Evolutionary conservation across 441 rosid species (phyloP), one percentile per base, ranked within the genome.

Genomic region (Bocquillonia castaneifolia): DNA sequence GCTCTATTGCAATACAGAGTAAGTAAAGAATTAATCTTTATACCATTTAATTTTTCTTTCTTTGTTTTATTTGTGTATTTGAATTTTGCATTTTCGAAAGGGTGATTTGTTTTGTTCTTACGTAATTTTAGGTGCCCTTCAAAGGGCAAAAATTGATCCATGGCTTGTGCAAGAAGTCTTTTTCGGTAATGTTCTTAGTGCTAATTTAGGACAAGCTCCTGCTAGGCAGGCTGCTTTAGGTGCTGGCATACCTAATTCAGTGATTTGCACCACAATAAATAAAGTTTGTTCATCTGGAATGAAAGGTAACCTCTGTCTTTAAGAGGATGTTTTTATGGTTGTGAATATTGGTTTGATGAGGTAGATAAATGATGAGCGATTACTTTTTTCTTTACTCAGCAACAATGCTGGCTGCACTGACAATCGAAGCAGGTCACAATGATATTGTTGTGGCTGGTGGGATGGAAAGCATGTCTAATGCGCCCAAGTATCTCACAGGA

Each of bases 181-280:
- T 86, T 88, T 93, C 44, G 99, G 97, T 59, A 93, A 93, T 77
- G 99, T 93, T 72, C 89, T 91, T 63, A 85, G 88, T 63, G 97
- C 96, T 61, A 91, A 93, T 85, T 85, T 93, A 76, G 99, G 97
- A 44, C 99, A 91, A 76, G 97, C 99, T 78, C 97, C 97, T 52
- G 97, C 99, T 48, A 88, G 97, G 73, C 99, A 93, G 72, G 99
- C 97, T 66, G 93, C 99, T 45, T 77, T 93, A 72, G 97, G 95
- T 53, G 96, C 99, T 3, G 92, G 93, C 31, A 83, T 93, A 59
- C 97, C 96, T 31, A 78, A 91, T 82, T 91, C 97, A 0, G 97
- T 86, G 6, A 73, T 86, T 73, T 93, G 98, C 79, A 93, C 96
- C 64, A 89, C 93, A 70, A 80, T 93, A 50, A 89, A 93, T 80